Percentiles rank a stretch among this genome's conserved stretches.
Evolutionary conservation across 768 basidiomycete species (phyloP).

Genomic region (Trametopsis cervina): DNA sequence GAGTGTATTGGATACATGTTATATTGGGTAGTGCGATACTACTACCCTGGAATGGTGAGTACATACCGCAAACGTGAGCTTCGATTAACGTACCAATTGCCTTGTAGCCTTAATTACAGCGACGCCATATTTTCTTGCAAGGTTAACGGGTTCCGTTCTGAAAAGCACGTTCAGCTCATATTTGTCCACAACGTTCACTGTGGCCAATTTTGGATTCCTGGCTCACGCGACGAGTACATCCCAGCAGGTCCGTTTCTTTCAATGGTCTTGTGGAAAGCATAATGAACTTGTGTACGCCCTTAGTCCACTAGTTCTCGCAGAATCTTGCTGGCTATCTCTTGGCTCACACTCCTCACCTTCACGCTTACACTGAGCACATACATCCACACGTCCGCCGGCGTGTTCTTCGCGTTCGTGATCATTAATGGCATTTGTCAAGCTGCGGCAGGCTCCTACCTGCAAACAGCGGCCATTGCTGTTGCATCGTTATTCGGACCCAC

Average conservation of each 20-base stretch:
- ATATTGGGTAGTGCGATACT: slow-evolving; percentile 73
- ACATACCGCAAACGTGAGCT: not conserved
- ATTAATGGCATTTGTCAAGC: slow-evolving; percentile 54
- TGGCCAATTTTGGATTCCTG: slow-evolving; percentile 61
- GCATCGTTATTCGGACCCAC: slow-evolving; percentile 73
- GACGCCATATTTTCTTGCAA: slow-evolving; percentile 71
- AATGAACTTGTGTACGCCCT: too few relatives aligned
- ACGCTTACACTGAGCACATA: slow-evolving; percentile 65
- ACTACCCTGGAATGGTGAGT: slow-evolving; percentile 85
- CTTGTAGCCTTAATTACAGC: slow-evolving; percentile 78
- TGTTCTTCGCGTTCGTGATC: slow-evolving; percentile 63
- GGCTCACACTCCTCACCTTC: slow-evolving; percentile 45
- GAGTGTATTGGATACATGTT: slow-evolving; percentile 60
- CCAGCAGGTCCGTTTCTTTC: slow-evolving; percentile 45
- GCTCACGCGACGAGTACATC: slow-evolving; percentile 68
- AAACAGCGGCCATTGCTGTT: slow-evolving; percentile 71
- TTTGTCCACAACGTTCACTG: slow-evolving; percentile 42
- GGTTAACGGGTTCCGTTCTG: slow-evolving; percentile 54
- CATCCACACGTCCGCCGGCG: slow-evolving; percentile 39
- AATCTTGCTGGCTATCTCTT: slow-evolving; percentile 43
- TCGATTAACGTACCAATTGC: not conserved
- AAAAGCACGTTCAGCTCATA: slow-evolving; percentile 42
- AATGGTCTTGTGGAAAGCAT: not conserved
- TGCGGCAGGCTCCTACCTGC: slow-evolving; percentile 63
- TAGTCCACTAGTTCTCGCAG: slow-evolving; percentile 59